phyloP scores from a whole-genome alignment of 2,329 filamentous ascomycete genomes.

The Coniochaeta sp. region DNA sequence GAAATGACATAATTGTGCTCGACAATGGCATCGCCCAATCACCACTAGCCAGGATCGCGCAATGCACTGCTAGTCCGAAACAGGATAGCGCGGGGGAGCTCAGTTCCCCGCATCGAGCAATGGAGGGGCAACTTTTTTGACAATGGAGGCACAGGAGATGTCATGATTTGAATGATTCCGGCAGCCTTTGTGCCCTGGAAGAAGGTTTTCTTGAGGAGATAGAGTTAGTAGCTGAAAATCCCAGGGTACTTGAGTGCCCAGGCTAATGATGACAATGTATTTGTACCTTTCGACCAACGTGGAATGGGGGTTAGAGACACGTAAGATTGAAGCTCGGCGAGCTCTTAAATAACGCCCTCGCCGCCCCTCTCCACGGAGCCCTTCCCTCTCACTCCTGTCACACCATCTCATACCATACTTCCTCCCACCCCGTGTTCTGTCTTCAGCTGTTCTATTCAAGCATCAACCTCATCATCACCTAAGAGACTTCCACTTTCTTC shows the following conservation, averaged over 20 bases:
- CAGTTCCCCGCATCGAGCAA: slow-evolving; percentile 13
- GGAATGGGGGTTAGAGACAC: too few species aligned
- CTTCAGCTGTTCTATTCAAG: background rate
- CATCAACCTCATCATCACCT: background rate
- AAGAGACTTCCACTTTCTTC: slow-evolving; percentile 1
- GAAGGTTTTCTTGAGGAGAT: background rate
- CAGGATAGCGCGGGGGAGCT: slow-evolving; percentile 14
- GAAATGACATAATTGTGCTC: slow-evolving; percentile 17
- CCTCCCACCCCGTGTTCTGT: background rate
- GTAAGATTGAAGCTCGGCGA: background rate
- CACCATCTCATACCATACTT: background rate
- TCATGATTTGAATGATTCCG: background rate
- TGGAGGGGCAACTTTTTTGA: slow-evolving; percentile 14
- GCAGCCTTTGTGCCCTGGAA: background rate
- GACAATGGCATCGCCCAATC: slow-evolving; percentile 12
- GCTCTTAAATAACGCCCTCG: background rate
- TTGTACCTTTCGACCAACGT: background rate
- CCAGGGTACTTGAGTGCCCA: background rate
- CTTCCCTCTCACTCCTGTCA: background rate
- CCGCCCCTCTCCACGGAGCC: background rate
- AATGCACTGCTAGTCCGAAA: slow-evolving; percentile 17
- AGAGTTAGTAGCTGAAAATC: background rate
- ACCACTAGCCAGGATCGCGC: slow-evolving; percentile 14
- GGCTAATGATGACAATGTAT: background rate
- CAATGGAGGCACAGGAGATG: background rate